phyloP scores from a whole-genome alignment of 768 basidiomycete genomes.

The Paxillus ammoniavirescens region DNA sequence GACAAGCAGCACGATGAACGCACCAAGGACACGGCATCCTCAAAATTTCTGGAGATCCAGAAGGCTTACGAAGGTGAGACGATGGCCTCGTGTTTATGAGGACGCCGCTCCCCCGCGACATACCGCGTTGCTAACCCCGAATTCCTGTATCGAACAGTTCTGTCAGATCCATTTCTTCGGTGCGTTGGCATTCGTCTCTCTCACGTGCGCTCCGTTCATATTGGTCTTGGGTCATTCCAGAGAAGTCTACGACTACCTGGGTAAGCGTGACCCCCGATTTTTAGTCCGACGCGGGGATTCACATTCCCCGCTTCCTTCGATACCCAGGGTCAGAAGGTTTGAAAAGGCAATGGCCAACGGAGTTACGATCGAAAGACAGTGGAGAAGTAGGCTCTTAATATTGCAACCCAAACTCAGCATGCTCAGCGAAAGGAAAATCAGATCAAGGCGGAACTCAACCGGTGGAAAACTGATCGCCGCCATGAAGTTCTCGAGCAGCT shows the following conservation, averaged over 20 bases:
- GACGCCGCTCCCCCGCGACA: neutral
- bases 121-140: neutral
- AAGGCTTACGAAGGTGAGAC: constrained; percentile 76
- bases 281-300: constrained; percentile 2
- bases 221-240: constrained; percentile 33
- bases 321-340: constrained; percentile 38
- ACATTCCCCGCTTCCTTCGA: constrained; percentile 9
- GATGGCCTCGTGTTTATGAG: neutral
- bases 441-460: constrained; percentile 45
- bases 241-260: constrained; percentile 74
- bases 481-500: constrained; percentile 36
- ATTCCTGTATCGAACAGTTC: constrained; percentile 39
- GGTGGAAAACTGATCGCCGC: constrained; percentile 38
- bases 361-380: constrained; percentile 41
- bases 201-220: constrained; percentile 5
- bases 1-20: constrained; percentile 71
- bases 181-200: constrained; percentile 29
- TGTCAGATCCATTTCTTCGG: constrained; percentile 73
- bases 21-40: constrained; percentile 57
- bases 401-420: constrained; percentile 13
- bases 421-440: constrained; percentile 33
- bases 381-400: constrained; percentile 43
- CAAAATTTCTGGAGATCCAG: constrained; percentile 72
- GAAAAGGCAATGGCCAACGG: constrained; percentile 42
- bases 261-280: constrained; percentile 32